A percentile compares a stretch with the other conserved stretches of the same genome.
These are phyloP conservation scores for Kuraishia piskuri DNA, from an alignment of 805 yeast species.

Conservation along the genomic window DNA sequence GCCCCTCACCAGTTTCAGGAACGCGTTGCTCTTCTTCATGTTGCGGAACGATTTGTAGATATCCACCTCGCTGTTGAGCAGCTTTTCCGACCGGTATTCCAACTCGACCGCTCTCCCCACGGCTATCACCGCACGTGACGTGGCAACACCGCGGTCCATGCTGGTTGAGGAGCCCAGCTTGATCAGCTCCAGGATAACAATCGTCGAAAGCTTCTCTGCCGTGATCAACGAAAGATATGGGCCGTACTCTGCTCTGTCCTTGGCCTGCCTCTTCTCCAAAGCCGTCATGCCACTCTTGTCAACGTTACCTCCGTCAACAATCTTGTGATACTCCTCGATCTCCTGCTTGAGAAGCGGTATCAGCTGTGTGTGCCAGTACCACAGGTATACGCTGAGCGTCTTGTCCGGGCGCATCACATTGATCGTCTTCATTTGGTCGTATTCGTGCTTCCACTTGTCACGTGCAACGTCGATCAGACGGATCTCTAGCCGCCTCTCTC, in stretches of 20 bases:
- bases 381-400: slow-evolving; percentile 58
- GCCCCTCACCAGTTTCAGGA: slow-evolving; percentile 29
- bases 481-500: slow-evolving; percentile 72
- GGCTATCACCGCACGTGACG: slow-evolving; percentile 70
- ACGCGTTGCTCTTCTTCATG: slow-evolving; percentile 36
- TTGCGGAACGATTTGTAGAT: slow-evolving; percentile 43
- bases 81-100: slow-evolving; percentile 68
- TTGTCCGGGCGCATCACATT: slow-evolving; percentile 42
- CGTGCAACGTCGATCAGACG: slow-evolving; percentile 79
- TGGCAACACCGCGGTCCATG: slow-evolving; percentile 70
- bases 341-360: slow-evolving; percentile 66
- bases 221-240: slow-evolving; percentile 68
- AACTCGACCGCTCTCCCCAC: slow-evolving; percentile 81
- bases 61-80: slow-evolving; percentile 48
- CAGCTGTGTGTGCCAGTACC: slow-evolving; percentile 77
- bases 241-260: slow-evolving; percentile 48
- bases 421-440: slow-evolving; percentile 59
- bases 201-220: slow-evolving; percentile 75
- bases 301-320: slow-evolving; percentile 16
- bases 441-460: slow-evolving; percentile 82
- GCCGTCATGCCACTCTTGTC: slow-evolving; percentile 1
- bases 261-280: slow-evolving; percentile 13
- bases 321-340: slow-evolving; percentile 41
- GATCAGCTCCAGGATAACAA: slow-evolving; percentile 75
- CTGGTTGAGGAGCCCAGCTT: slow-evolving; percentile 71